A percentile compares a stretch with the other conserved stretches of the same genome.
Evolutionary conservation across 805 yeast species (phyloP).

Genomic region (Priceomyces carsonii): DNA sequence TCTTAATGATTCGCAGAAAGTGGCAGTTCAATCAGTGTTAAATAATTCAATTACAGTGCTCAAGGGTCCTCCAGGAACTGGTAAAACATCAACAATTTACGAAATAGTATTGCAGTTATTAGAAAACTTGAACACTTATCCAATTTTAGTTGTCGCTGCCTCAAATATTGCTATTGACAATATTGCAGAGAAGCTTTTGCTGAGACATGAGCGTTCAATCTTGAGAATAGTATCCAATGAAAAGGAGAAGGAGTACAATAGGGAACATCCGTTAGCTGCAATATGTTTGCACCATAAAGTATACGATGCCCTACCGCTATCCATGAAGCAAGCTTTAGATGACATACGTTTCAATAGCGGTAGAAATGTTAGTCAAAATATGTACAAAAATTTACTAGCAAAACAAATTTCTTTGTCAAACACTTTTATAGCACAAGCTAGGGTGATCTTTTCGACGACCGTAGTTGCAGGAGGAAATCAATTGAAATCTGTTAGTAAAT

Average conservation of each 20-base stretch:
- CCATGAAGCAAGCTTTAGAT: conserved; percentile 41
- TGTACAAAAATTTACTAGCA: conserved; percentile 50
- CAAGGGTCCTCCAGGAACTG: conserved; percentile 70
- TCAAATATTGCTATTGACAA: conserved; percentile 76
- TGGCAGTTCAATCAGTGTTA: conserved; percentile 53
- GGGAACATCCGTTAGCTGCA: conserved; percentile 55
- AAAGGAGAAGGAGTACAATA: conserved; percentile 61
- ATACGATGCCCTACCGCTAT: conserved; percentile 47
- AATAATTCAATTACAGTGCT: conserved; percentile 50
- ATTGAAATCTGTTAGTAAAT: conserved; percentile 51
- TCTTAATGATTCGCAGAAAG: conserved; percentile 59
- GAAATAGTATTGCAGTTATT: conserved; percentile 54
- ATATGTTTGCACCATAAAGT: conserved; percentile 68
- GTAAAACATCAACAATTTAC: conserved; percentile 45
- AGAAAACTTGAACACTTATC: conserved; percentile 55
- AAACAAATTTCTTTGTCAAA: conserved; percentile 47
- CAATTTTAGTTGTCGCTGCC: conserved; percentile 73
- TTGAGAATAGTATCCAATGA: conserved; percentile 59
- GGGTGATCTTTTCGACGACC: conserved; percentile 70
- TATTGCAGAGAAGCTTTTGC: conserved; percentile 66
- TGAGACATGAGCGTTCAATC: conserved; percentile 49
- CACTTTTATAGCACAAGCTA: conserved; percentile 59
- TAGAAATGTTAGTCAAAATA: conserved; percentile 46
- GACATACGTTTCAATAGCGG: conserved; percentile 40
- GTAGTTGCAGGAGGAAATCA: conserved; percentile 71